A percentile compares a stretch with the other conserved stretches of the same genome.
Conservation (phyloP, 805 yeast genomes). For the Candida ficus region DNA sequence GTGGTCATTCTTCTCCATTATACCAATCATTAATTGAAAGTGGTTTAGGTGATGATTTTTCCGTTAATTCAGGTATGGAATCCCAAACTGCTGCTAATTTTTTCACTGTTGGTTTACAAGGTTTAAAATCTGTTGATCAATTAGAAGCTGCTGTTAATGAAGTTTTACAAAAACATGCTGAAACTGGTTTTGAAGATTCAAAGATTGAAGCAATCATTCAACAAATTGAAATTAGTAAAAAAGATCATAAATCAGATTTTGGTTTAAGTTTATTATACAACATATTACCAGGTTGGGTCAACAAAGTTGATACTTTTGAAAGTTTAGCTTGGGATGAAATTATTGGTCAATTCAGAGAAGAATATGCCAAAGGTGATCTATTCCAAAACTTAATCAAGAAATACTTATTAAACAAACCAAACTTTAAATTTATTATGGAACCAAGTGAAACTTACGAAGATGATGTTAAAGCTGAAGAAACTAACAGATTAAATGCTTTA, state of each 20-base stretch:
- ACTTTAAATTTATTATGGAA: slow-evolving; percentile 68
- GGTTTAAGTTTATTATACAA: slow-evolving; percentile 75
- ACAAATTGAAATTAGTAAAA: slow-evolving; percentile 78
- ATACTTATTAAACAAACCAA: slow-evolving; percentile 48
- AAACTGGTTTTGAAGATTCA: slow-evolving; percentile 43
- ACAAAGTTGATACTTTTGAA: slow-evolving; percentile 71
- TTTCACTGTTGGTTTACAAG: slow-evolving; percentile 83
- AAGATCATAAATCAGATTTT: slow-evolving; percentile 85
- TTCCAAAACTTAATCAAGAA: slow-evolving; percentile 56
- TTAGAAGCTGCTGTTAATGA: slow-evolving; percentile 44
- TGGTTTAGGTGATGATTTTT: slow-evolving; percentile 78
- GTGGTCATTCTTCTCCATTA: slow-evolving; percentile 89
- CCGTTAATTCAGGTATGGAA: slow-evolving; percentile 86
- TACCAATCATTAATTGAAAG: slow-evolving; percentile 83
- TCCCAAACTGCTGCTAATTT: slow-evolving; percentile 70
- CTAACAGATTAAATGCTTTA: slow-evolving; percentile 39
- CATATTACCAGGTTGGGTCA: slow-evolving; percentile 81
- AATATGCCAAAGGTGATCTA: slow-evolving; percentile 48
- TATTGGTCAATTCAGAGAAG: slow-evolving; percentile 54
- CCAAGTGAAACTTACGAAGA: slow-evolving; percentile 59
- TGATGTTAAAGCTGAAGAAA: slow-evolving; percentile 51
- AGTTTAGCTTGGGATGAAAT: slow-evolving; percentile 59
- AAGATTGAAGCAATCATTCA: slow-evolving; percentile 84
- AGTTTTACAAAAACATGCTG: slow-evolving; percentile 40
- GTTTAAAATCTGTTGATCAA: slow-evolving; percentile 45